Evolutionary conservation across 768 basidiomycete species (phyloP), one percentile per base, ranked within the genome.

Genomic region (Pleurotus citrinopileatus): DNA sequence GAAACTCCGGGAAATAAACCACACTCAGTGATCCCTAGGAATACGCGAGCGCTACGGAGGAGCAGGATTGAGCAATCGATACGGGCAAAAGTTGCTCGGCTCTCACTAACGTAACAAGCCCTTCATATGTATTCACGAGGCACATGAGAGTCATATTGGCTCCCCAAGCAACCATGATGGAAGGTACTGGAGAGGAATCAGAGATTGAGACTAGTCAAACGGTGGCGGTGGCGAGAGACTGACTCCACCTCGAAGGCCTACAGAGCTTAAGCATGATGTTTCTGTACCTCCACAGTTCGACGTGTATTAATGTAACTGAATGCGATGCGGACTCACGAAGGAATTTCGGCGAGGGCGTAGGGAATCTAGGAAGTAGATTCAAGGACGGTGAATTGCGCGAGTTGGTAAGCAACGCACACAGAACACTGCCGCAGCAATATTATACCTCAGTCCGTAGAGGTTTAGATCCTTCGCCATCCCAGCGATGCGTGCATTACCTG

Each of bases 401-500:
- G n/a, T n/a, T n/a, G n/a, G n/a, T n/a, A n/a, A n/a, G n/a, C n/a
- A 22, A 57, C 60, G 6, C 29, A 66, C 66, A 36, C 64, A 67
- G 54, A 67, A 67, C n/a, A 63, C 62, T 10, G 64, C 63, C 17
- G 65, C 65, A 32, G 63, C 60, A 7, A 65, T 27, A 52, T 67
- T 63, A 36, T 66, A 67, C 54, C 59, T 53, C 22, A 58, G 60
- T 19, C 65, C 66, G 20, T 57, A 57, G 12, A 67, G 56, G 29
- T 66, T 26, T 29, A 67, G 60, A 54, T 78, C 73, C 1, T 46
- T 58, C 10, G 68, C 62, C 75, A 79, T 70, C 13, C 76, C 76
- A 12, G 78, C 77, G 26, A 51, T 34, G 55, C 64, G 59, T 17
- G 74, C 73, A 57, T 75, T 75, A 43, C 74, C 74, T 75, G 42